Evolutionary conservation across 495 filamentous ascomycete genomes (phyloP), one percentile per base, ranked within the genome.

Genomic region (Penicillium cinerascens): DNA sequence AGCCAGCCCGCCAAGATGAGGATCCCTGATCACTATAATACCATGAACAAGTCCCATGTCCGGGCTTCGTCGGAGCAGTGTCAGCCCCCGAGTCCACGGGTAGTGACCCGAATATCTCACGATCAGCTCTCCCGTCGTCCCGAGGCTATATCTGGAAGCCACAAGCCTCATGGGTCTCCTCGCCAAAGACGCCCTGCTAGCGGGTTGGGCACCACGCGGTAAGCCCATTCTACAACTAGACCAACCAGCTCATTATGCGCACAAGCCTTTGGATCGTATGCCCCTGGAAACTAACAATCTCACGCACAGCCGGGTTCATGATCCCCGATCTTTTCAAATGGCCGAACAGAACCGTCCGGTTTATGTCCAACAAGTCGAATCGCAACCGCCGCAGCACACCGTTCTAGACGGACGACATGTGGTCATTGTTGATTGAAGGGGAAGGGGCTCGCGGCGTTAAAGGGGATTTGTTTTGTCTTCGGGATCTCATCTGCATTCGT

Each of bases 341-440:
- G 38, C 26, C 20, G 62, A 67, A 40, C 61, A 60, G 29, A 61
- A 51, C n/a, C 65, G 60, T 37, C 59, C 66, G 37, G 56, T 59
- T 21, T 67, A 70, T 44, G 59, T 62, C 16, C 60, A 63, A 45
- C 44, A 54, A 29, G 54, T 60, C 21, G 63, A 69, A 25, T 59
- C 50, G 7, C 47, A 61, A 25, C 59, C 52, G 6, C 52, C 58
- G 2, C 56, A 49, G 17, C 53, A 65, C 47, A 16, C 60, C 11
- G 40, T 68, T 20, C 39, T 59, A 1, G 67, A 67, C 20, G 62
- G 61, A 43, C 55, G 64, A 47, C 45, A 52, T 17, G 38, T 70
- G 37, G 49, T 73, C 9, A 66, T 72, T 52, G 65, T 72, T 36
- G 72, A 75, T 61, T 75, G 54, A 65, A 25, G 27, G 38, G 10